phyloP scores from a whole-genome alignment of 176 grass and related monocot species.

The Cocos nucifera region DNA sequence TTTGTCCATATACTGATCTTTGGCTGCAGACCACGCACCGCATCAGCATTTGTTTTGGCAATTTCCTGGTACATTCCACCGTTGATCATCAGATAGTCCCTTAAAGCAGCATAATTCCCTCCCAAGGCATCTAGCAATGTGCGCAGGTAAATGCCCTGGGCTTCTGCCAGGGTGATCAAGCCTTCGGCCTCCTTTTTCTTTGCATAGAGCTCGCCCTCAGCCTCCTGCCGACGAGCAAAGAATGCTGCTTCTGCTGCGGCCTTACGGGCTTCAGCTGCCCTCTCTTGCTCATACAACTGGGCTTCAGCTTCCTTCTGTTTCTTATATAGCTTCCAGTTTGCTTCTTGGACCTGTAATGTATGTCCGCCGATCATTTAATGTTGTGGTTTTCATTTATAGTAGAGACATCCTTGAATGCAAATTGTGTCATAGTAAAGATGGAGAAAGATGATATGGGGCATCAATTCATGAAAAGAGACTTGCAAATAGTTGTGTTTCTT shows the following conservation, averaged over 20 bases:
- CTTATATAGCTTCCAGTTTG: constrained; percentile 60
- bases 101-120: constrained; percentile 43
- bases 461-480: too few species aligned
- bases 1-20: constrained; percentile 69
- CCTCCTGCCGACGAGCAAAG: constrained; percentile 36
- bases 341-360: constrained; percentile 40
- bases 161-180: constrained; percentile 26
- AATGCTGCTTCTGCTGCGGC: constrained; percentile 42
- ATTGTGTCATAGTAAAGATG: too few species aligned
- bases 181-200: constrained; percentile 56
- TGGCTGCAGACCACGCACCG: constrained; percentile 37
- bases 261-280: constrained; percentile 24
- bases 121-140: constrained; percentile 42
- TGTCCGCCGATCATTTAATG: too few species aligned
- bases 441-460: too few species aligned
- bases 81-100: constrained; percentile 67
- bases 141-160: constrained; percentile 37
- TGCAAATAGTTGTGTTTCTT: too few species aligned
- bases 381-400: too few species aligned
- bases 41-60: constrained; percentile 56
- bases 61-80: constrained; percentile 51
- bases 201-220: constrained; percentile 48
- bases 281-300: constrained; percentile 49
- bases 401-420: too few species aligned
- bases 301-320: constrained; percentile 65